Conservation (phyloP, 441 rosid genomes). For the Populus hybrid region DNA sequence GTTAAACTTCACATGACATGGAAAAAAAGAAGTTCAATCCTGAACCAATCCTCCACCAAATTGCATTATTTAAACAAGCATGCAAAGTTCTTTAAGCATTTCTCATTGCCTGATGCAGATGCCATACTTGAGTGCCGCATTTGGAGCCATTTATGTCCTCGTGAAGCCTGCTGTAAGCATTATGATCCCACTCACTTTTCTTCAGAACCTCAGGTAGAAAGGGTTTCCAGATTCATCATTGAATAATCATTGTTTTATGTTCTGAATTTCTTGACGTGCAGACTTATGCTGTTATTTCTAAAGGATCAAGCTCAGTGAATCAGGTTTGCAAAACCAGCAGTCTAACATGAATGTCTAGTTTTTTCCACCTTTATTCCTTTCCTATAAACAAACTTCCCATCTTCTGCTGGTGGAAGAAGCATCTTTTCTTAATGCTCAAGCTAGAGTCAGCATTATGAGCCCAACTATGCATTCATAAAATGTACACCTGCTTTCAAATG, state of each 20-base stretch:
- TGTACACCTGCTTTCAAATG: not conserved
- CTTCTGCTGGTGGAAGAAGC: not conserved
- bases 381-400: not conserved
- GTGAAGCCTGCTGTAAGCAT: conserved; percentile 47
- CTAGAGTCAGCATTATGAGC: not conserved
- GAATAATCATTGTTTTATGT: not conserved
- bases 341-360: not conserved
- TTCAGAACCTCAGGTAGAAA: not conserved
- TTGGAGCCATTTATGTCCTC: conserved; percentile 48
- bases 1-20: not conserved
- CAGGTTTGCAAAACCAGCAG: conserved; percentile 33
- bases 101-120: conserved; percentile 32
- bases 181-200: not conserved
- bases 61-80: not conserved
- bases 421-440: not conserved
- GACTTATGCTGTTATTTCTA: conserved; percentile 58
- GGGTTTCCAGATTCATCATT: not conserved
- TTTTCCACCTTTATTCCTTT: not conserved
- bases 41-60: not conserved
- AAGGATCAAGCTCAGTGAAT: conserved; percentile 42
- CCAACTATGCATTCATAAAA: no score
- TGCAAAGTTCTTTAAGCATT: not conserved
- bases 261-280: conserved; percentile 19
- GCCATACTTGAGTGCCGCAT: conserved; percentile 52
- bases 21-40: not conserved